Base-by-base conservation (phyloP, 768 basidiomycete genomes). In the Lanmaoa rubissima region DNA sequence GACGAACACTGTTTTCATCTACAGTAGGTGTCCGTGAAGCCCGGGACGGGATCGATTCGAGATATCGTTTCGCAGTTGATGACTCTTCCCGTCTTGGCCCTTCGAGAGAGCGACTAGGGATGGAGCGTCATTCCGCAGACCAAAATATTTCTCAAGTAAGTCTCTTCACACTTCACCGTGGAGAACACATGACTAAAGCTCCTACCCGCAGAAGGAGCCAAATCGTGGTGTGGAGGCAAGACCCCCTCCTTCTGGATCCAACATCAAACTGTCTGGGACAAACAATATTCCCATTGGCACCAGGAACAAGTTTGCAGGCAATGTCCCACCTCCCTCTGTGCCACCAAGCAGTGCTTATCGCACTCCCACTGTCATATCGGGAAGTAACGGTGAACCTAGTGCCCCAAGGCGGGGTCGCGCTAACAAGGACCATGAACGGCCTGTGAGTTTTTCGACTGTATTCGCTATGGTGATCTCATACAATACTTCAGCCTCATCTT, bases 211-310 rank as follows among this genome's bases (percentile, higher is more conserved):
- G 65, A 67, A 67, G 41, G 71, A 71, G 24, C 28, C 52, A 13
- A 17, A 19, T 21, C 65, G 60, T 35, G 45, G 26, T 28, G 10
- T 36, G 43, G 70, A 65, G 38, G 39, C 55, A 17, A 60, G 65
- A 28, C 39, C 51, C 7, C 52, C 49, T 10, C 56, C 53, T 16
- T 38, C 53, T 28, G 67, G 61, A 34, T 56, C 67, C 16, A 65
- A 57, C 14, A 19, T 67, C 26, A 70, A 67, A 26, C 38, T 73
- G 10, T 73, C 71, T 3, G 71, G 71, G 24, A 71, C 71, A 24
- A 73, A 74, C 53, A 73, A 64, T 32, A 65, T 56, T 49, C 71
- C 71, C 16, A 71, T 72, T 28, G 72, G 72, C 17, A 51, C 54
- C 8, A 60, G 69, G 45, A 65, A 55, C 48, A 74, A 66, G 19